phyloP scores from a whole-genome alignment of 495 filamentous ascomycete species.

The Bacidia gigantensis region DNA sequence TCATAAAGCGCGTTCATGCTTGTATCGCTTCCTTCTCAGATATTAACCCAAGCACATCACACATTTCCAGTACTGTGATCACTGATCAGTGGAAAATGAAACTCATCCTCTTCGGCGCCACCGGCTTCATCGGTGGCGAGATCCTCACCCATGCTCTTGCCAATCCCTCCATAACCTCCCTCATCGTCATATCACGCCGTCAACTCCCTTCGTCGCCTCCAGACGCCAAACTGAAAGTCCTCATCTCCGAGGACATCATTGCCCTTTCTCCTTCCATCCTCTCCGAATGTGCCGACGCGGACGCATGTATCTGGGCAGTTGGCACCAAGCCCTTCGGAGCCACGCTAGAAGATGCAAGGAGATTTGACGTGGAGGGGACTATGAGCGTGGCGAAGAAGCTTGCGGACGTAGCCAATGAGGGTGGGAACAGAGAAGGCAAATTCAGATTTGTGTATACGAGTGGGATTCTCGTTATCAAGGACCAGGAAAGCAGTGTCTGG shows the following conservation, averaged over 20 bases:
- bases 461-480: neutral
- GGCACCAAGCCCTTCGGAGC: slow-evolving; percentile 22
- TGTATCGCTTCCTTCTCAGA: too few species aligned
- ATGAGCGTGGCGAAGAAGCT: slow-evolving; percentile 31
- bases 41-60: neutral
- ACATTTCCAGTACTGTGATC: too few species aligned
- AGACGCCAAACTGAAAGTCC: neutral
- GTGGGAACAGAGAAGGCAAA: neutral
- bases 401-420: neutral
- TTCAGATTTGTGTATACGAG: neutral
- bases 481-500: neutral
- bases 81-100: slow-evolving; percentile 33
- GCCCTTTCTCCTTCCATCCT: slow-evolving; percentile 27
- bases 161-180: slow-evolving; percentile 31
- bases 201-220: slow-evolving; percentile 16
- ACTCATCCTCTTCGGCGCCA: slow-evolving; percentile 38
- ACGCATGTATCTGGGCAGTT: slow-evolving; percentile 39
- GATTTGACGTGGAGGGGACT: slow-evolving; percentile 8
- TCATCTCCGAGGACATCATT: slow-evolving; percentile 27
- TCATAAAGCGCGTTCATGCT: too few species aligned
- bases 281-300: slow-evolving; percentile 31
- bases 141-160: slow-evolving; percentile 34
- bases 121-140: slow-evolving; percentile 38
- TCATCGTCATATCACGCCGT: slow-evolving; percentile 35
- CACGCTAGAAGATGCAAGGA: slow-evolving; percentile 26